Conservation (phyloP, 2,329 filamentous ascomycete genomes). For the Cladosporium phlei region DNA sequence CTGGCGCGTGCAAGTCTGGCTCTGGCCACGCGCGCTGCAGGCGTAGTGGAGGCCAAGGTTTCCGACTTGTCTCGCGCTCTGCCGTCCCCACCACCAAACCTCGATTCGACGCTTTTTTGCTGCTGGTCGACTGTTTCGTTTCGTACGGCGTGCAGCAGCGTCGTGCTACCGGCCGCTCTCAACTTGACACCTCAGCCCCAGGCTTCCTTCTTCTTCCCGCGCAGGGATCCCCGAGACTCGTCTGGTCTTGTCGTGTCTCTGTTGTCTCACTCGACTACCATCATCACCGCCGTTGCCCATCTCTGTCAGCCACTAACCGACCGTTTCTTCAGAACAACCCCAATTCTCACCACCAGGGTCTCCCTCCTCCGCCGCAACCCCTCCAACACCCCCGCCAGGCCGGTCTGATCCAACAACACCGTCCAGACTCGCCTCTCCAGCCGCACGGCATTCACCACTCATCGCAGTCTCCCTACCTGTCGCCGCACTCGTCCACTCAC, state of each 20-base stretch:
- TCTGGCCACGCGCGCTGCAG: constrained; percentile 8
- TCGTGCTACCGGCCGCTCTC: constrained; percentile 9
- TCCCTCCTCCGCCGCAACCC: constrained; percentile 60
- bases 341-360: constrained; percentile 56
- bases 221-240: neutral
- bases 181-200: neutral
- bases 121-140: constrained; percentile 1
- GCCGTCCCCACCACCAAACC: neutral
- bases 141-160: neutral
- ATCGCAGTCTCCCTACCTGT: constrained; percentile 13
- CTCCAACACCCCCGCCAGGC: constrained; percentile 67
- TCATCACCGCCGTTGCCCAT: neutral
- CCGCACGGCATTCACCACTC: constrained; percentile 12
- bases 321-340: constrained; percentile 15
- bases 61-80: neutral
- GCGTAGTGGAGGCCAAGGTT: constrained; percentile 11
- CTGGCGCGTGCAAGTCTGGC: too few relatives aligned
- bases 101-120: neutral
- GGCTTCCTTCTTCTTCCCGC: neutral
- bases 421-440: constrained; percentile 57
- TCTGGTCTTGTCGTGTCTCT: constrained; percentile 8
- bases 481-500: constrained; percentile 56
- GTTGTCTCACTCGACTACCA: constrained; percentile 1
- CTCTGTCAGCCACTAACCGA: constrained; percentile 8
- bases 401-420: constrained; percentile 66